Evolutionary conservation across 257 asterid species (phyloP), one percentile per base, ranked within the genome.

Genomic region (Nicotiana otophora): DNA sequence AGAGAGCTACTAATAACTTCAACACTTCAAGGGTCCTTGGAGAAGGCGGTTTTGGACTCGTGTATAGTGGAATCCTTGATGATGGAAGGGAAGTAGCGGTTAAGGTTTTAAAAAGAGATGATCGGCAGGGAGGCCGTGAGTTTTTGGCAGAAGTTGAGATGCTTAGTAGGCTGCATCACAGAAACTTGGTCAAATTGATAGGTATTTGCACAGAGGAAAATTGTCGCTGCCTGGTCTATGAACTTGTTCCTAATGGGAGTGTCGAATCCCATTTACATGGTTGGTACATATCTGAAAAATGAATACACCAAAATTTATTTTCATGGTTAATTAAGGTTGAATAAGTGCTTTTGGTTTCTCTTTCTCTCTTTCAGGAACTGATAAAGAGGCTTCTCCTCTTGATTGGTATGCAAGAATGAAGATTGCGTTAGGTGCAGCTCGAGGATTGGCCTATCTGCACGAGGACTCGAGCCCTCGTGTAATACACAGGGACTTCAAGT

Each of bases 401-500:
- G 95, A 91, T 83, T 96, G 98, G 99, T 77, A 58, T 78, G 85
- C 97, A 19, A 86, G 98, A 82, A 89, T 94, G 97, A 96, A 91
- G 87, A 94, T 96, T 42, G 97, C 99, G 19, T 85, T 96, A 11
- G 98, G 99, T 26, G 92, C 98, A 51, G 99, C 98, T 48, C 85
- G 97, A 64, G 99, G 98, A 15, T 89, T 96, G 89, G 97, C 99
- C 3, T 96, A 94, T 85, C 83, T 94, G 80, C 99, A 96, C 33
- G 99, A 96, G 89, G 98, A 96, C 83, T 96, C 99, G 5, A 96
- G 94, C 85, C 99, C 99, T 46, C 93, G 97, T 68, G 99, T 96
- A 65, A 96, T 96, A 81, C 99, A 96, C 77, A 81, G 99, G 82
- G 99, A 96, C 89, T 96, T 94, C 93, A 96, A 96, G 89, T 86